Evolutionary conservation across 2,329 filamentous ascomycete species (phyloP).

Genomic region (Corinectria fuckeliana): DNA sequence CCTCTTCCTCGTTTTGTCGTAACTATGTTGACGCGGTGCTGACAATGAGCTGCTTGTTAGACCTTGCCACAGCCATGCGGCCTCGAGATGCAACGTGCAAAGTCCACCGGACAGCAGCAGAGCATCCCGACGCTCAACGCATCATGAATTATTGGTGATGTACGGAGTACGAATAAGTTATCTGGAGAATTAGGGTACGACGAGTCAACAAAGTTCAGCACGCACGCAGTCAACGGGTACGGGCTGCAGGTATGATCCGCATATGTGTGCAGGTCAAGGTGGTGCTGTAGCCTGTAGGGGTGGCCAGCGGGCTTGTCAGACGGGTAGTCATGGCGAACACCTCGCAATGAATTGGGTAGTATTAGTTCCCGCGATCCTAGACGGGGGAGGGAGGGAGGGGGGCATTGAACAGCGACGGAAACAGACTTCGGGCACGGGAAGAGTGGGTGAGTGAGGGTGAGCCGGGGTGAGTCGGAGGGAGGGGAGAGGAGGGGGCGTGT

Average conservation of each 20-base stretch:
- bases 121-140: slow-evolving; percentile 22
- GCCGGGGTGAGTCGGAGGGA: background rate
- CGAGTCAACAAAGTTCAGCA: slow-evolving; percentile 21
- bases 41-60: slow-evolving; percentile 13
- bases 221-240: slow-evolving; percentile 18
- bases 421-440: slow-evolving; percentile 6
- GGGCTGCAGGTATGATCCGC: slow-evolving; percentile 47
- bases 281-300: slow-evolving; percentile 27
- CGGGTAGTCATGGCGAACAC: slow-evolving; percentile 28
- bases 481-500: slow-evolving; percentile 12
- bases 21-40: slow-evolving; percentile 3
- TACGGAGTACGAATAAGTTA: too few relatives aligned
- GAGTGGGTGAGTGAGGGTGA: slow-evolving; percentile 4
- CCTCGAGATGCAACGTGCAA: slow-evolving; percentile 30
- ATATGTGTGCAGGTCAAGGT: slow-evolving; percentile 42
- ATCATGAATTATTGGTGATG: too few relatives aligned
- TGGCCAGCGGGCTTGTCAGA: slow-evolving; percentile 26
- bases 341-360: slow-evolving; percentile 21
- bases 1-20: slow-evolving; percentile 11
- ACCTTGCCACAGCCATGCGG: slow-evolving; percentile 18
- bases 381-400: too few relatives aligned
- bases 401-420: slow-evolving; percentile 11
- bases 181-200: slow-evolving; percentile 21
- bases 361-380: slow-evolving; percentile 23
- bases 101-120: slow-evolving; percentile 23